phyloP scores from a whole-genome alignment of 208 protist species.

The Trypanosoma scelopori region DNA sequence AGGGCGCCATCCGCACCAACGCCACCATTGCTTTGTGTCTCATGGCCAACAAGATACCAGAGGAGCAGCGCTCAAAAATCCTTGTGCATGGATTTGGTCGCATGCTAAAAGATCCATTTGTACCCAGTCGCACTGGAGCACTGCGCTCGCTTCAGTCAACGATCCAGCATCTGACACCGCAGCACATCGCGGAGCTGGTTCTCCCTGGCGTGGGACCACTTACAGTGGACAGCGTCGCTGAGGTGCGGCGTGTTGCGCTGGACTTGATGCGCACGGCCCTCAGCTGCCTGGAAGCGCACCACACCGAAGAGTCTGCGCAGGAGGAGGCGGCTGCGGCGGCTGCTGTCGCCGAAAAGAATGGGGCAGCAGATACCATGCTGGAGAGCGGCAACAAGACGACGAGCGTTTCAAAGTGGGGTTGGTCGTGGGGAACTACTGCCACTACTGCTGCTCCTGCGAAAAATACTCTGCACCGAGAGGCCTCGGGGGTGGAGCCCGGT shows the following conservation, averaged over 20 bases:
- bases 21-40: slow-evolving; percentile 82
- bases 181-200: slow-evolving; percentile 51
- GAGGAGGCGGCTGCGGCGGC: not conserved
- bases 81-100: slow-evolving; percentile 65
- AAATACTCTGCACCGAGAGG: not conserved
- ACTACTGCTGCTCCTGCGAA: not conserved
- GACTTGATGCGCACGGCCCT: slow-evolving; percentile 31
- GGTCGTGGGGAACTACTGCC: not conserved
- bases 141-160: slow-evolving; percentile 54
- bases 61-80: slow-evolving; percentile 39
- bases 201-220: slow-evolving; percentile 61
- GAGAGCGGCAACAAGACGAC: not conserved
- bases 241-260: slow-evolving; percentile 53
- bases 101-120: slow-evolving; percentile 85
- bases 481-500: slow-evolving; percentile 20
- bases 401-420: slow-evolving; percentile 4
- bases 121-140: slow-evolving; percentile 60
- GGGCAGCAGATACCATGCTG: not conserved
- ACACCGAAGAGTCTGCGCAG: not conserved
- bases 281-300: slow-evolving; percentile 13
- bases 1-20: slow-evolving; percentile 84
- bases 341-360: not conserved
- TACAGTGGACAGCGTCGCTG: slow-evolving; percentile 53
- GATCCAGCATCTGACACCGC: slow-evolving; percentile 33
- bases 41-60: slow-evolving; percentile 51